Evolutionary conservation across 441 rosid species (phyloP).

Genomic region (Euphorbia schlechtendalii): DNA sequence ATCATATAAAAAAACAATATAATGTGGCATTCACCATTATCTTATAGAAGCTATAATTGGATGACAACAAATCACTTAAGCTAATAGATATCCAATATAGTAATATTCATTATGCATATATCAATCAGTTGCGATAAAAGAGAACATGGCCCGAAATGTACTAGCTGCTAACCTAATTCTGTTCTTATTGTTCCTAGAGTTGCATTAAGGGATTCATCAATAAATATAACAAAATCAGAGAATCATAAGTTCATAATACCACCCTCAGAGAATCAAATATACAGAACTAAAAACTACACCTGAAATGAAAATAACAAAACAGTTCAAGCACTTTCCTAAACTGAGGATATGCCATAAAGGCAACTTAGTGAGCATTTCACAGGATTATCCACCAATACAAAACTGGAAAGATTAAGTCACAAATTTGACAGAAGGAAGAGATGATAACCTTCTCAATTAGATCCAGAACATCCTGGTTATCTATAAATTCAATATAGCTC

Average conservation of each 20-base stretch:
- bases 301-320: too few species aligned
- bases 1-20: constrained; percentile 9
- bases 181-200: background rate
- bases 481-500: constrained; percentile 96
- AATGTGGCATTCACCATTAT: too few species aligned
- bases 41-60: too few species aligned
- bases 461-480: constrained; percentile 96
- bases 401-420: background rate
- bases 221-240: background rate
- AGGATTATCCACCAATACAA: constrained; percentile 1
- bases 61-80: background rate
- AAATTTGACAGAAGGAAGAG: constrained; percentile 15
- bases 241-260: too few species aligned
- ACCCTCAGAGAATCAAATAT: too few species aligned
- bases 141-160: too few species aligned
- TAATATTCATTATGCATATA: background rate
- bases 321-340: background rate
- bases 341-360: background rate
- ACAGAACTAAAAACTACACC: too few species aligned
- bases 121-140: too few species aligned
- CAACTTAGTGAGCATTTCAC: constrained; percentile 2
- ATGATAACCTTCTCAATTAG: constrained; percentile 90
- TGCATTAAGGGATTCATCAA: background rate
- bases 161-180: too few species aligned
- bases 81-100: background rate